phyloP scores from a whole-genome alignment of 371 early-diverging fungal genomes.

The Apophysomyces variabilis region DNA sequence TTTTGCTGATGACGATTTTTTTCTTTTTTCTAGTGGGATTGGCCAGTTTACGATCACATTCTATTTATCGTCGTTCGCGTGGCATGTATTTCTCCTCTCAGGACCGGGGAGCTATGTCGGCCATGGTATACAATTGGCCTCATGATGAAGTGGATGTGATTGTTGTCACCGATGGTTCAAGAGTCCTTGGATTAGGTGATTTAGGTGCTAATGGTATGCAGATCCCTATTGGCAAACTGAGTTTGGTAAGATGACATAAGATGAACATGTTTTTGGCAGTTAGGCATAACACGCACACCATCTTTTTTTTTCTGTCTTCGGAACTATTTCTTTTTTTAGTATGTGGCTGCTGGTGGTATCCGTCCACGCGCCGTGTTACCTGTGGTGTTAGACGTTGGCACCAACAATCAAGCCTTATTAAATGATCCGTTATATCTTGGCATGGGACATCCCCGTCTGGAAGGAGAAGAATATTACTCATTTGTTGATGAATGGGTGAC shows the following conservation, averaged over 20 bases:
- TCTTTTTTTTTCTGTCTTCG: slow-evolving; percentile 2
- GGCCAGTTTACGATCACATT: slow-evolving; percentile 61
- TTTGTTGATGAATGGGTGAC: slow-evolving; percentile 73
- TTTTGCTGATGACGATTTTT: background rate
- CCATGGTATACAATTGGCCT: slow-evolving; percentile 64
- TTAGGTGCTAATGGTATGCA: slow-evolving; percentile 76
- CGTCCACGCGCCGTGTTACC: slow-evolving; percentile 66
- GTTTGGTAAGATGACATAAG: slow-evolving; percentile 43
- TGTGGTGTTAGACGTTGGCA: slow-evolving; percentile 70
- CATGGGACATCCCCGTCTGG: slow-evolving; percentile 65
- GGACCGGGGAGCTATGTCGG: slow-evolving; percentile 65
- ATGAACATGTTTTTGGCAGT: background rate
- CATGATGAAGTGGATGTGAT: slow-evolving; percentile 66
- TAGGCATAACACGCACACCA: background rate
- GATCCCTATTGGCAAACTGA: slow-evolving; percentile 64
- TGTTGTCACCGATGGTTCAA: slow-evolving; percentile 72
- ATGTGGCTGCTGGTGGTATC: slow-evolving; percentile 70
- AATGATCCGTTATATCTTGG: slow-evolving; percentile 71
- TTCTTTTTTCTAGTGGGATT: slow-evolving; percentile 35
- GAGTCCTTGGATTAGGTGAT: slow-evolving; percentile 71
- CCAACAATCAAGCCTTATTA: slow-evolving; percentile 61
- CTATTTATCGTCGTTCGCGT: slow-evolving; percentile 67
- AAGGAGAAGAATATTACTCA: slow-evolving; percentile 63
- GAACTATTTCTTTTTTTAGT: slow-evolving; percentile 24
- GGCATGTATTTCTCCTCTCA: slow-evolving; percentile 69